A percentile compares a stretch with the other conserved stretches of the same genome.
These are phyloP conservation scores for Catharanthus roseus DNA, from an alignment of 257 asterid genomes.

Conservation along the genomic window DNA sequence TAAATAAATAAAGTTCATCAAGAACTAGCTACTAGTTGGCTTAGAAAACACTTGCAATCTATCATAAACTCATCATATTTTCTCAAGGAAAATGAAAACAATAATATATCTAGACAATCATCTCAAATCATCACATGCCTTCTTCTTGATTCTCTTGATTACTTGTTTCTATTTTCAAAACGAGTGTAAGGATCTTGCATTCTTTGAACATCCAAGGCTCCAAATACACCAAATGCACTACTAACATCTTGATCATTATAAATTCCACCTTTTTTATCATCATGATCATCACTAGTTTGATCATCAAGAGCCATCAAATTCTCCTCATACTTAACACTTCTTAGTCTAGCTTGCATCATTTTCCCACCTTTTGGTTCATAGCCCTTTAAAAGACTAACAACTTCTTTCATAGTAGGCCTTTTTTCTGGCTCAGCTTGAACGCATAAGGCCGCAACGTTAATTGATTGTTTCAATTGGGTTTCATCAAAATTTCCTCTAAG, in stretches of 20 bases:
- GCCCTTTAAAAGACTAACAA: slow-evolving; percentile 48
- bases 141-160: slow-evolving; percentile 4
- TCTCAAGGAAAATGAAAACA: too few relatives aligned
- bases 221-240: slow-evolving; percentile 72
- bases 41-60: too few relatives aligned
- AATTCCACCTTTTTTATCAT: slow-evolving; percentile 15
- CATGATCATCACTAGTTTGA: slow-evolving; percentile 52
- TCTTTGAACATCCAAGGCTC: slow-evolving; percentile 53
- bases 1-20: too few relatives aligned
- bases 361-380: slow-evolving; percentile 21
- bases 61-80: too few relatives aligned
- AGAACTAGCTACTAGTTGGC: too few relatives aligned
- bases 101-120: too few relatives aligned
- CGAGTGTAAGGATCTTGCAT: slow-evolving; percentile 48
- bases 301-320: slow-evolving; percentile 70
- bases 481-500: slow-evolving; percentile 56
- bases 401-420: slow-evolving; percentile 73
- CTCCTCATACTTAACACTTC: slow-evolving; percentile 58
- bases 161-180: slow-evolving; percentile 31
- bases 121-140: not conserved
- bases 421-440: slow-evolving; percentile 68
- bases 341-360: slow-evolving; percentile 29
- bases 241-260: slow-evolving; percentile 41
- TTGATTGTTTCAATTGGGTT: slow-evolving; percentile 35
- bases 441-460: slow-evolving; percentile 63